Evolutionary conservation across 2,329 filamentous ascomycete genomes (phyloP).

Genomic region (Calonectria pauciramosa): DNA sequence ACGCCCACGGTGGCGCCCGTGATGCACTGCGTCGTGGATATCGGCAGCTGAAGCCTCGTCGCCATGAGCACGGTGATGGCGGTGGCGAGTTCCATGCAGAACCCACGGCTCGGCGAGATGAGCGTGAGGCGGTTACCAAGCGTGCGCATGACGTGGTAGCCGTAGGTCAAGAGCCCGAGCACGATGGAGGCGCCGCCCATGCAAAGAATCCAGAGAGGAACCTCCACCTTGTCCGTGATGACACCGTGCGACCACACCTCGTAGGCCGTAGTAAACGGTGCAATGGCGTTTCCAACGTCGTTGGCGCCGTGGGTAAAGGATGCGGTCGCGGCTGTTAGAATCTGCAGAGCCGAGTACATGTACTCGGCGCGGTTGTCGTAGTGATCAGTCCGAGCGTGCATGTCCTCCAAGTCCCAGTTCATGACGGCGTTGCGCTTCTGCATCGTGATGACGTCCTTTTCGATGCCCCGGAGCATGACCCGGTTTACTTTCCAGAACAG

Average conservation of each 20-base stretch:
- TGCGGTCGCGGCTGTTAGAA: conserved; percentile 66
- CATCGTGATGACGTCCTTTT: conserved; percentile 61
- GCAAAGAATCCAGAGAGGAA: conserved; percentile 65
- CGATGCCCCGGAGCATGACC: conserved; percentile 60
- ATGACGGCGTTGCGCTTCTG: conserved; percentile 63
- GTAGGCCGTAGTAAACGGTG: conserved; percentile 67
- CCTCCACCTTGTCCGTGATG: conserved; percentile 52
- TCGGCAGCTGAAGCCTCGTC: conserved; percentile 63
- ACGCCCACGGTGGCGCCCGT: conserved; percentile 66
- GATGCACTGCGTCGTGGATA: conserved; percentile 68
- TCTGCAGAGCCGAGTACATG: conserved; percentile 62
- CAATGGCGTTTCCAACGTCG: conserved; percentile 67
- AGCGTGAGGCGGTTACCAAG: conserved; percentile 69
- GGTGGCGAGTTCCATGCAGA: conserved; percentile 64
- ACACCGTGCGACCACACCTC: conserved; percentile 61
- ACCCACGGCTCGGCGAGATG: conserved; percentile 66
- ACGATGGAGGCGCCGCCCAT: conserved; percentile 64
- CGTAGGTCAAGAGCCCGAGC: conserved; percentile 72
- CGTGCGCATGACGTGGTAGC: conserved; percentile 73
- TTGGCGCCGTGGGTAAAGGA: conserved; percentile 71
- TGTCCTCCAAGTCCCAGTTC: conserved; percentile 61
- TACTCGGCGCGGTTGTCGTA: conserved; percentile 68
- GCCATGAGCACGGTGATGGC: conserved; percentile 68
- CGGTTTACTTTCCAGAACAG: conserved; percentile 57
- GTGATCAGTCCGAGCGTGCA: conserved; percentile 63